Evolutionary conservation across 805 yeast species (phyloP).

Genomic region (Metschnikowia aberdeeniae): DNA sequence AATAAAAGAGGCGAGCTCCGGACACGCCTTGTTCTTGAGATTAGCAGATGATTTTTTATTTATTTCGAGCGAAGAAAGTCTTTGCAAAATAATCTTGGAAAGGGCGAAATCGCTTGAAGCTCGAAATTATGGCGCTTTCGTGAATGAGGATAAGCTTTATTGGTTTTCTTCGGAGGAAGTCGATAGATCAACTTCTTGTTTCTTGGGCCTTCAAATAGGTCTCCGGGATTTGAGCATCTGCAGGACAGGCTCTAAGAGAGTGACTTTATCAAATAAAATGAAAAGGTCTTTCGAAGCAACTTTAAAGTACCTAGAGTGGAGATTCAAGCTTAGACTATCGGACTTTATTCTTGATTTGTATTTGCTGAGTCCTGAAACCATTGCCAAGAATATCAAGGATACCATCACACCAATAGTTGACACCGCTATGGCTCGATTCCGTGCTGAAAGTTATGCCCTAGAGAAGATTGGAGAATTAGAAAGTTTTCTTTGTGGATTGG

Average conservation of each 20-base stretch:
- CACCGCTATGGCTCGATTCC: conserved; percentile 4
- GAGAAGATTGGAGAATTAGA: conserved; percentile 1
- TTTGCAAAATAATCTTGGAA: conserved; percentile 18
- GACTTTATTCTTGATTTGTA: conserved; percentile 19
- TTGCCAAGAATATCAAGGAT: conserved; percentile 1
- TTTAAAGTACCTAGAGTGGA: conserved; percentile 21
- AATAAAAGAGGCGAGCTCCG: conserved; percentile 10
- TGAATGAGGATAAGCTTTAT: conserved; percentile 29
- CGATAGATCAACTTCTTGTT: conserved; percentile 12
- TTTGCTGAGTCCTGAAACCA: conserved; percentile 6
- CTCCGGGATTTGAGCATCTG: conserved; percentile 19
- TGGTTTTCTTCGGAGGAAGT: conserved; percentile 12
- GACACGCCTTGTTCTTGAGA: conserved; percentile 45
- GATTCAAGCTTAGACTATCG: conserved; percentile 20
- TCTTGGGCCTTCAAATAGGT: conserved; percentile 30
- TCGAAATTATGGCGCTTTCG: conserved; percentile 31
- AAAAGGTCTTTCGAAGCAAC: conserved; percentile 19
- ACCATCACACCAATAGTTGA: conserved; percentile 3
- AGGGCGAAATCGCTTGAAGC: conserved; percentile 20
- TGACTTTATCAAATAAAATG: conserved; percentile 9
- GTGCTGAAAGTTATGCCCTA: background rate
- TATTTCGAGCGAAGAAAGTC: conserved; percentile 43
- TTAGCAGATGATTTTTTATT: conserved; percentile 84
- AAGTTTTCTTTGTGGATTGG: conserved; percentile 14
- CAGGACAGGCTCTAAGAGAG: conserved; percentile 7